A percentile compares a stretch with the other conserved stretches of the same genome.
Conservation (phyloP, 768 basidiomycete genomes). For the Russula olivacea region DNA sequence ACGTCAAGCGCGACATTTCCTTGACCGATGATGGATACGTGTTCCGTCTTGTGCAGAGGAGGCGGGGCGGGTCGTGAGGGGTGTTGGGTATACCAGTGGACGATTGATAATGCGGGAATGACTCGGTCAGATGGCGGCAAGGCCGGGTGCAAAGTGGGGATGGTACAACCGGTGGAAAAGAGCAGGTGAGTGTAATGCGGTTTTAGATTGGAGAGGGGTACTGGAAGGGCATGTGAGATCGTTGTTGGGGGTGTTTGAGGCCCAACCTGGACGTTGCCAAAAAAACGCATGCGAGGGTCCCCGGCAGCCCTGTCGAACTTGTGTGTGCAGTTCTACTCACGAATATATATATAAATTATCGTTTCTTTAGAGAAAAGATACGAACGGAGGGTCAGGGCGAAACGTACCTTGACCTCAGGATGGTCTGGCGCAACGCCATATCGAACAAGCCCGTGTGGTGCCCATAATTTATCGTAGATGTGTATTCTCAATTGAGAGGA, state of each 20-base stretch:
- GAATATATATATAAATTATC: background rate
- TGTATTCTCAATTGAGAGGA: slow-evolving; percentile 54
- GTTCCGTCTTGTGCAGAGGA: slow-evolving; percentile 54
- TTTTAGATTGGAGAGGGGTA: slow-evolving; percentile 58
- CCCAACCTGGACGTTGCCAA: slow-evolving; percentile 79
- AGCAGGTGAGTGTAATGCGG: slow-evolving; percentile 79
- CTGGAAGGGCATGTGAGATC: slow-evolving; percentile 47
- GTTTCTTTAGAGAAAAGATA: background rate
- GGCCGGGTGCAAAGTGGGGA: slow-evolving; percentile 53
- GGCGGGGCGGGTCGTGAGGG: slow-evolving; percentile 61
- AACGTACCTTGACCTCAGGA: slow-evolving; percentile 87
- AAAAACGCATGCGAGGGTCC: slow-evolving; percentile 83
- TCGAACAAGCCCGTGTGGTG: slow-evolving; percentile 89
- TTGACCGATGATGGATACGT: slow-evolving; percentile 85
- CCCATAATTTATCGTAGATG: slow-evolving; percentile 88
- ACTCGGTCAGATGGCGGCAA: slow-evolving; percentile 46
- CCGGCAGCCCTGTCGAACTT: slow-evolving; percentile 81
- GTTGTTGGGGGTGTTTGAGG: slow-evolving; percentile 32
- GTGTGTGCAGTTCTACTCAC: slow-evolving; percentile 81
- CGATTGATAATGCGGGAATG: slow-evolving; percentile 72
- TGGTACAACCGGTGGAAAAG: slow-evolving; percentile 79
- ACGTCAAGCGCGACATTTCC: slow-evolving; percentile 94
- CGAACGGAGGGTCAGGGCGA: background rate
- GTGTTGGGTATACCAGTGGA: slow-evolving; percentile 96
- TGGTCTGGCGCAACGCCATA: slow-evolving; percentile 99